A percentile compares a stretch with the other conserved stretches of the same genome.
These are phyloP conservation scores for Penicillium canariense DNA, from an alignment of 495 filamentous ascomycete species.

Conservation along the genomic window DNA sequence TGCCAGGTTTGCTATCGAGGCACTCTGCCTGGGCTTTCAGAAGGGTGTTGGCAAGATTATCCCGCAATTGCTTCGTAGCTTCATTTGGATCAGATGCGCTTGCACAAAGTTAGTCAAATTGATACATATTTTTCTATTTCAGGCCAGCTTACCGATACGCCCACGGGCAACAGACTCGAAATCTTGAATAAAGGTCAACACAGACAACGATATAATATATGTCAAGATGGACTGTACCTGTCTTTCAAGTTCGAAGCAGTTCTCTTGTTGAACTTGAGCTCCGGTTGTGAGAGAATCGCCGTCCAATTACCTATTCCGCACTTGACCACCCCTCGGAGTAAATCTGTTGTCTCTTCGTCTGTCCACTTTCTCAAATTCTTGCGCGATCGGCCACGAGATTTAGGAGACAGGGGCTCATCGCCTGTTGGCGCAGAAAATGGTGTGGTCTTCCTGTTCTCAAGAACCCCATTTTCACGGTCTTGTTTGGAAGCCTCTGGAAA, in stretches of 20 bases:
- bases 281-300: slow-evolving; percentile 70
- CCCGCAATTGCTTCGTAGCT: slow-evolving; percentile 44
- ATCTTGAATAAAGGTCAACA: slow-evolving; percentile 32
- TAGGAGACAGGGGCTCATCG: slow-evolving; percentile 38
- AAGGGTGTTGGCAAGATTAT: slow-evolving; percentile 39
- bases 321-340: slow-evolving; percentile 73
- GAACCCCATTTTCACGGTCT: slow-evolving; percentile 1
- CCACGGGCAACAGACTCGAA: slow-evolving; percentile 73
- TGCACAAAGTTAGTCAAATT: not conserved
- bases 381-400: slow-evolving; percentile 42
- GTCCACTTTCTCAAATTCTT: slow-evolving; percentile 67
- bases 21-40: slow-evolving; percentile 32
- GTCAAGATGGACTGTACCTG: slow-evolving; percentile 39
- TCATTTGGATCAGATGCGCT: slow-evolving; percentile 45
- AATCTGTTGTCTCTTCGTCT: slow-evolving; percentile 75
- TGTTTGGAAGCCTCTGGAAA: slow-evolving; percentile 1
- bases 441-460: not conserved
- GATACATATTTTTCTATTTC: too few species aligned
- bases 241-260: slow-evolving; percentile 84
- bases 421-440: slow-evolving; percentile 14
- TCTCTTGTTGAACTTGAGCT: slow-evolving; percentile 71
- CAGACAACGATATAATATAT: not conserved
- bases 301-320: slow-evolving; percentile 90
- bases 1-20: slow-evolving; percentile 23
- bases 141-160: slow-evolving; percentile 38